Conservation (phyloP, 495 filamentous ascomycete species). For the Beverwykella pulmonaria region DNA sequence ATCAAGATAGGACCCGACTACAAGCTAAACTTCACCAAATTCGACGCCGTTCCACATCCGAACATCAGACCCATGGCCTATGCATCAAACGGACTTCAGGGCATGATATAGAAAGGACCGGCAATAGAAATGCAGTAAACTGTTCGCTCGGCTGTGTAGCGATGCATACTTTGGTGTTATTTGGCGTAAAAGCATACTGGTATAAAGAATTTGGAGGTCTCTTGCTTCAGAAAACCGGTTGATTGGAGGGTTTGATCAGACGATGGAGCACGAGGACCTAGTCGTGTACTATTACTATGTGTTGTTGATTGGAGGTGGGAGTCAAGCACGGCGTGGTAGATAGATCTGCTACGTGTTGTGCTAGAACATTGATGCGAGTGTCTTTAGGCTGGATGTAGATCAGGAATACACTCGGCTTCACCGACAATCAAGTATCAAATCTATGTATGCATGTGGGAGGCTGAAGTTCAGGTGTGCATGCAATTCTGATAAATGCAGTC, state of each 20-base stretch:
- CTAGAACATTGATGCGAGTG: too few species aligned
- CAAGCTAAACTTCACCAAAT: slow-evolving; percentile 87
- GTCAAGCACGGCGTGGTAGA: too few species aligned
- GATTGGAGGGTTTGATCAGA: background rate
- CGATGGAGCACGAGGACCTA: background rate
- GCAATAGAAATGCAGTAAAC: background rate
- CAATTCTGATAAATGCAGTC: slow-evolving; percentile 3
- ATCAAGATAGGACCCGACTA: slow-evolving; percentile 95
- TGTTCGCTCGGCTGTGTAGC: slow-evolving; percentile 1
- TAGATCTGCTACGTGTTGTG: too few species aligned
- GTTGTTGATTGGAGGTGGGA: too few species aligned
- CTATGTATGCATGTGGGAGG: too few species aligned
- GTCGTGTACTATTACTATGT: background rate
- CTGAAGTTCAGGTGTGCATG: too few species aligned
- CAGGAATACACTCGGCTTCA: too few species aligned
- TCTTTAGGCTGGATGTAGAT: too few species aligned
- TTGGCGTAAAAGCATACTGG: slow-evolving; percentile 21
- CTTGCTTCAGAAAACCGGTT: background rate
- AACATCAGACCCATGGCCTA: slow-evolving; percentile 86
- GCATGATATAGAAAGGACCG: slow-evolving; percentile 28
- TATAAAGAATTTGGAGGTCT: slow-evolving; percentile 1
- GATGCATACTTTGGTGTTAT: slow-evolving; percentile 34
- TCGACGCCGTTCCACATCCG: slow-evolving; percentile 95
- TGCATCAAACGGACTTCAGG: slow-evolving; percentile 33
- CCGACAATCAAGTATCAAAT: too few species aligned